phyloP scores from a whole-genome alignment of 305 asterid genomes.

The Striga hermonthica region DNA sequence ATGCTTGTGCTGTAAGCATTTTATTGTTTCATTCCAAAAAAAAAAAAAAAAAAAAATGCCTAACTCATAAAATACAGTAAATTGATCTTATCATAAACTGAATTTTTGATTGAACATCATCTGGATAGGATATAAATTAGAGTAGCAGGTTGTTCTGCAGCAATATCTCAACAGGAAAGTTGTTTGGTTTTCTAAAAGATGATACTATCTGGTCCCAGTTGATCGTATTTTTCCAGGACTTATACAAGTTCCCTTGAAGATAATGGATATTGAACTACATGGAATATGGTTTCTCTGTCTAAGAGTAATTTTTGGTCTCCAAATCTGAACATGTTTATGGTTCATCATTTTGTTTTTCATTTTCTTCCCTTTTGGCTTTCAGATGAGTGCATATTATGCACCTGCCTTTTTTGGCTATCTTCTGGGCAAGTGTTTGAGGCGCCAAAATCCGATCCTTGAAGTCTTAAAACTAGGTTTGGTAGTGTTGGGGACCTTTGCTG shows the following conservation, averaged over 20 bases:
- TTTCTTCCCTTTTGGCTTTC: constrained; percentile 31
- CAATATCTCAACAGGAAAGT: background rate
- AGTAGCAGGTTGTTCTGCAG: too few species aligned
- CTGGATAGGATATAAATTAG: too few species aligned
- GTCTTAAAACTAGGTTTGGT: constrained; percentile 69
- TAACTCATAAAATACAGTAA: too few species aligned
- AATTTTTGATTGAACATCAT: too few species aligned
- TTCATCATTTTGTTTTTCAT: background rate
- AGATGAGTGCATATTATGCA: constrained; percentile 97
- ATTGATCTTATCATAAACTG: too few species aligned
- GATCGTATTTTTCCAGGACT: constrained; percentile 8
- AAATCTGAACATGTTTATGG: constrained; percentile 1
- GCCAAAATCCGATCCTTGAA: constrained; percentile 54
- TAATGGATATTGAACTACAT: constrained; percentile 2
- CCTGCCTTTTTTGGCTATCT: constrained; percentile 90
- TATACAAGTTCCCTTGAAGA: constrained; percentile 8
- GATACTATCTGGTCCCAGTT: background rate
- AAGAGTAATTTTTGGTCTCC: constrained; percentile 11
- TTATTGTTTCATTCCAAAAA: too few species aligned
- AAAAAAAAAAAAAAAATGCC: too few species aligned
- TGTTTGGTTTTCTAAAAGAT: constrained; percentile 13
- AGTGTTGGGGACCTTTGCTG: constrained; percentile 77
- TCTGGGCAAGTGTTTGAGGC: constrained; percentile 84
- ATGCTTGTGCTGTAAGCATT: too few species aligned
- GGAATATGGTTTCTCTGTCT: constrained; percentile 24